Evolutionary conservation across 2,329 filamentous ascomycete genomes (phyloP), one percentile per base, ranked within the genome.

Genomic region (Fusarium tupiense): DNA sequence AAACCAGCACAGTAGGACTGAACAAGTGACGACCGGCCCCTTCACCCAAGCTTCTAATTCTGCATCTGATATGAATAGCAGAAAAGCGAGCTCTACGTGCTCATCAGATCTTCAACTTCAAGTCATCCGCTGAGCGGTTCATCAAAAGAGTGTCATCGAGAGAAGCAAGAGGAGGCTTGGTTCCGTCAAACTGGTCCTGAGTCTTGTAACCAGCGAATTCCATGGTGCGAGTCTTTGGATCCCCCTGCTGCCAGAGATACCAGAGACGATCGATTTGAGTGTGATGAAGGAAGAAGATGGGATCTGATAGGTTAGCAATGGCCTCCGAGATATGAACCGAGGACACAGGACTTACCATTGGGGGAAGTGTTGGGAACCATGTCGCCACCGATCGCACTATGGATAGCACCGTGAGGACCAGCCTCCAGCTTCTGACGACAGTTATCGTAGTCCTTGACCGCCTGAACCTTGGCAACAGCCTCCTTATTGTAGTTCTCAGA

Each of bases 261-360:
- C 24, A 46, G 5, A 46, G n/a, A 0, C 43, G 24, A 13, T 46
- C 11, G 17, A 26, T 43, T 2, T 43, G 41, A 0, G n/a, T 24
- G 6, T 43, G 41, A 0, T 43, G n/a, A 24, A 43, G 9, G 16
- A 43, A 43, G 16, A 43, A 24, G 41, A 43, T 43, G 6, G 41
- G 41, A 43, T 43, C 14, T 43, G 9, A 17, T 1, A 24, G 9
- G 14, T 43, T 43, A n/a, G 14, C 14, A 16, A n/a, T n/a, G 6
- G 2, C 9, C 6, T 16, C 22, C 3, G 5, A 10, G 22, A 2
- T 16, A 16, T 38, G 37, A 1, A 38, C 12, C 19, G 19, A 10
- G 37, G 37, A 5, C 5, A 20, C 6, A 12, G 37, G 37, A 38
- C 37, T 16, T 43, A n/a, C 22, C 22, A 11, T 43, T 43, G 1